Base-by-base conservation (phyloP, 2,329 filamentous ascomycete genomes). In the Tympanopsis confertula region DNA sequence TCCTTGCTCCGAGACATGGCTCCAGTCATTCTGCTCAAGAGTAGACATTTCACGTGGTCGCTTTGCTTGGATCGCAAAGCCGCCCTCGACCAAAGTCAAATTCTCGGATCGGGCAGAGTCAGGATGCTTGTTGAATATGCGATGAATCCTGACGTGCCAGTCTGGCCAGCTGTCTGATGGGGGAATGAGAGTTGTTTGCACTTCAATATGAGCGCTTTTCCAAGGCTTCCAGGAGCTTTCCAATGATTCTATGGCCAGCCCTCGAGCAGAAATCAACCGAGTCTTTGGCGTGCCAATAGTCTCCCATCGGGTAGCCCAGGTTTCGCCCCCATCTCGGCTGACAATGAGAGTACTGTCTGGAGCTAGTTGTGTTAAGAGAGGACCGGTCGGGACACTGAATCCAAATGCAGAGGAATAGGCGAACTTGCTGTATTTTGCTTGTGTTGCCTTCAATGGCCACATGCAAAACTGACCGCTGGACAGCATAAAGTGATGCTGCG, bases 401-500 rank as follows among this genome's bases (percentile, higher is more conserved):
- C 53, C 58, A 30, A 69, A 68, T 0, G 61, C 47, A 0, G 66
- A 69, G 0, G 66, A 69, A 44, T 69, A 68, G 3, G 63, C 63
- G 30, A 68, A 65, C 41, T 67, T 68, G 41, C 54, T 54, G 41
- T 68, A 68, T 38, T 68, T 68, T 2, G 65, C 61, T 41, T 65
- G 51, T 0, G 45, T 55, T 0, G 57, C 58, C 42, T 65, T 63
- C 43, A 61, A 54, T 0, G 52, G 53, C 52, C 52, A 58, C 4
- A 41, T 49, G 2, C 54, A 53, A 17, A 60, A 63, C 28, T 66
- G 63, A 0, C 58, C 61, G 0, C 56, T 51, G 0, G 61, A 61
- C 0, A 66, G 51, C 19, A 65, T 47, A 41, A 64, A 68, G 39
- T 66, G 63, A 36, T 68, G 63, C 12, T 44, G 42, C 5, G 39